phyloP scores from a whole-genome alignment of 2,329 filamentous ascomycete species.

The Capronia epimyces region DNA sequence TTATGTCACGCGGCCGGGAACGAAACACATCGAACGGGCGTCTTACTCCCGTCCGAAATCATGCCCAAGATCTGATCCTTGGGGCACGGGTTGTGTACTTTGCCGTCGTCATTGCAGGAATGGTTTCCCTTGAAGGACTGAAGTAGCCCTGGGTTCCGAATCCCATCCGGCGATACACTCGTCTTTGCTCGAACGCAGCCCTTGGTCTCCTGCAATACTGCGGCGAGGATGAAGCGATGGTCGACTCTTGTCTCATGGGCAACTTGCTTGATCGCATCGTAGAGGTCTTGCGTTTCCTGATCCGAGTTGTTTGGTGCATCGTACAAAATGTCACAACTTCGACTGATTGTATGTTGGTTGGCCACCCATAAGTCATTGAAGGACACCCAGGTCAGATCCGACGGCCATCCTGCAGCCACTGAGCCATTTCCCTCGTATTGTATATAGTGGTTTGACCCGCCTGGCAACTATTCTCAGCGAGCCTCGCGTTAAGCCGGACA shows the following conservation, averaged over 20 bases:
- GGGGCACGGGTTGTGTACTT: conserved; percentile 38
- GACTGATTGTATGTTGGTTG: conserved; percentile 35
- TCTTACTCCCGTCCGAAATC: conserved; percentile 37
- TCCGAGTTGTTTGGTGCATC: conserved; percentile 36
- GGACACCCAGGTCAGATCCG: conserved; percentile 30
- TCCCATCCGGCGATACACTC: conserved; percentile 35
- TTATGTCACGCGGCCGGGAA: not conserved
- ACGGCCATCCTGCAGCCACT: conserved; percentile 33
- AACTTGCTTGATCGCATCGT: conserved; percentile 35
- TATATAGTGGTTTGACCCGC: conserved; percentile 31
- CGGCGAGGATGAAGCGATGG: conserved; percentile 41
- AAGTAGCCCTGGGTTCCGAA: conserved; percentile 46
- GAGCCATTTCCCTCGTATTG: conserved; percentile 33
- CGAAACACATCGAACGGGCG: not conserved
- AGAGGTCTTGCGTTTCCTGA: conserved; percentile 37
- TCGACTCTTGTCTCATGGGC: conserved; percentile 35
- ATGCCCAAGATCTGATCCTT: conserved; percentile 34
- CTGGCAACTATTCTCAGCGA: conserved; percentile 15
- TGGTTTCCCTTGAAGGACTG: conserved; percentile 41
- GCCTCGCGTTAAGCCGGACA: not conserved
- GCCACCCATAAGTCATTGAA: conserved; percentile 29
- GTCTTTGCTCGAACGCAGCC: conserved; percentile 45
- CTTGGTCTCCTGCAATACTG: conserved; percentile 44
- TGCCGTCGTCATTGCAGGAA: conserved; percentile 35
- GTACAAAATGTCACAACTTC: conserved; percentile 35